A percentile compares a stretch with the other conserved stretches of the same genome.
phyloP scores from a whole-genome alignment of 2,329 filamentous ascomycete genomes.

The Simplicillium aogashimaense region DNA sequence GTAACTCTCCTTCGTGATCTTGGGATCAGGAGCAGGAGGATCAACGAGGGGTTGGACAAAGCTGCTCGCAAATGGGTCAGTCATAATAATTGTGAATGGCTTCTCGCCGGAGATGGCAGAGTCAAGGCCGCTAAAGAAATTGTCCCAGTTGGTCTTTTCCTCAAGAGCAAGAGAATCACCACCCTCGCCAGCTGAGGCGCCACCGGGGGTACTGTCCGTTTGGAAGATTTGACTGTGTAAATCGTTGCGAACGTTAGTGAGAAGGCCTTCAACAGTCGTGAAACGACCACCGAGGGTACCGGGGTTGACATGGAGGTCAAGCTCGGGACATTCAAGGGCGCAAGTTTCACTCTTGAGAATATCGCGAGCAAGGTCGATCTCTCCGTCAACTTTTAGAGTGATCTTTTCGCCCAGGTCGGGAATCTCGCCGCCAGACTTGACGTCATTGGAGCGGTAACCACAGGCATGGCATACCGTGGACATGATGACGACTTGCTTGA shows the following conservation, averaged over 20 bases:
- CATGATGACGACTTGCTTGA: conserved; percentile 96
- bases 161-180: conserved; percentile 66
- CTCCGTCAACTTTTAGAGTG: conserved; percentile 58
- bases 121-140: conserved; percentile 71
- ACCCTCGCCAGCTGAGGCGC: conserved; percentile 35
- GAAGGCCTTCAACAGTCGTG: conserved; percentile 88
- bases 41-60: conserved; percentile 89
- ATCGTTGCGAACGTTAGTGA: conserved; percentile 88
- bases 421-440: conserved; percentile 92
- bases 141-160: conserved; percentile 64
- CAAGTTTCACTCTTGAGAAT: conserved; percentile 96
- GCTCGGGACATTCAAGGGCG: conserved; percentile 74
- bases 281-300: conserved; percentile 93
- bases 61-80: conserved; percentile 83
- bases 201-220: conserved; percentile 31
- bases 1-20: conserved; percentile 76
- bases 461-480: conserved; percentile 86
- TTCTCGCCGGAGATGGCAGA: conserved; percentile 70
- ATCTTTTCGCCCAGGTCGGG: conserved; percentile 80
- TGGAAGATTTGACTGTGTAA: conserved; percentile 83
- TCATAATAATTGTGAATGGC: conserved; percentile 73
- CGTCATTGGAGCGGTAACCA: conserved; percentile 90
- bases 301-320: conserved; percentile 78
- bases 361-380: conserved; percentile 74
- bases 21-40: conserved; percentile 58